These are phyloP conservation scores for Pseudocercospora cruenta DNA, from an alignment of 2,329 filamentous ascomycete species.

Conservation along the genomic window DNA sequence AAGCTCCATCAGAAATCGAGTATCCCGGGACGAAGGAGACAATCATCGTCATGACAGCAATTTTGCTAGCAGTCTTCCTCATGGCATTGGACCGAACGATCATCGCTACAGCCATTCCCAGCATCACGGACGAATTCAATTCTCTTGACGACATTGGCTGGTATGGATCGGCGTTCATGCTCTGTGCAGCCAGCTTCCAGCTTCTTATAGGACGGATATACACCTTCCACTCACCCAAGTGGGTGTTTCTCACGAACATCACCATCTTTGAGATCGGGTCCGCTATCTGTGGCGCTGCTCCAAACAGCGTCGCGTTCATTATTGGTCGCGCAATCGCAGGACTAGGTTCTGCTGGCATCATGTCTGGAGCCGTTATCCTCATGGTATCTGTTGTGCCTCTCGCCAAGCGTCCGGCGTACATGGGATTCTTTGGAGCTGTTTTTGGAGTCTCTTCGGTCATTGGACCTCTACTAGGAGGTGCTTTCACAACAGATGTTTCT, in stretches of 20 bases:
- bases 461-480: constrained; percentile 51
- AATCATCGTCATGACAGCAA: constrained; percentile 31
- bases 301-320: constrained; percentile 44
- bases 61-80: constrained; percentile 34
- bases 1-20: constrained; percentile 26
- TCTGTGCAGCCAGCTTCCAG: constrained; percentile 51
- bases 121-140: constrained; percentile 47
- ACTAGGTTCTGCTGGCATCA: constrained; percentile 45
- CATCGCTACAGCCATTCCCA: constrained; percentile 43
- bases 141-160: constrained; percentile 46
- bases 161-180: constrained; percentile 47
- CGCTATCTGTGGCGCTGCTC: constrained; percentile 53
- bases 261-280: constrained; percentile 61
- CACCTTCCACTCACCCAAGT: constrained; percentile 49
- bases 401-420: constrained; percentile 43
- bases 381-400: constrained; percentile 50
- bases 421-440: constrained; percentile 42
- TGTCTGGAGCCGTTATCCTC: constrained; percentile 43
- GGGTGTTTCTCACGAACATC: constrained; percentile 40
- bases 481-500: constrained; percentile 45
- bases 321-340: constrained; percentile 48
- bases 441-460: constrained; percentile 47
- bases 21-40: constrained; percentile 27
- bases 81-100: constrained; percentile 39
- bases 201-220: constrained; percentile 52